phyloP scores from a whole-genome alignment of 192 early-diverging fungal species.

The Mortierella antarctica region DNA sequence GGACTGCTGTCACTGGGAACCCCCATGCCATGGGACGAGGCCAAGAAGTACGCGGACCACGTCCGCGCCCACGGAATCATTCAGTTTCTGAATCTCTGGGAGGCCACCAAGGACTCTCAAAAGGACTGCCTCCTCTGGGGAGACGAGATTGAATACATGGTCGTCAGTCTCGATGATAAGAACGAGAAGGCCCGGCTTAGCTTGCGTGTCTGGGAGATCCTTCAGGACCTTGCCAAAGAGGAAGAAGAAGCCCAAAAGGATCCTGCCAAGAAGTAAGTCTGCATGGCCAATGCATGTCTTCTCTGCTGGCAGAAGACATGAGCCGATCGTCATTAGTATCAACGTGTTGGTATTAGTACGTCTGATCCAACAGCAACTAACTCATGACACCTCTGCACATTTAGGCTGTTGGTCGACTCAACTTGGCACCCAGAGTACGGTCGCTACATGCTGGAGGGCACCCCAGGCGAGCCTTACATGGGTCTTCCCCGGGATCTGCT shows the following conservation, averaged over 20 bases:
- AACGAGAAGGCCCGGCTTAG: constrained; percentile 77
- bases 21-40: constrained; percentile 95
- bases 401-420: constrained; percentile 66
- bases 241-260: constrained; percentile 70
- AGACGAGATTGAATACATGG: constrained; percentile 98
- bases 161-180: constrained; percentile 83
- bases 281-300: too few species aligned
- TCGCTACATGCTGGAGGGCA: constrained; percentile 97
- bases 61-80: constrained; percentile 92
- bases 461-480: constrained; percentile 93
- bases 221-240: constrained; percentile 74
- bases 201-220: constrained; percentile 83
- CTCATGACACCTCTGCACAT: background rate
- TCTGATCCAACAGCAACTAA: background rate
- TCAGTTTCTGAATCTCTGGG: constrained; percentile 92
- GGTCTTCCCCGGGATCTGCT: constrained; percentile 82
- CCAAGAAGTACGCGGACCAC: constrained; percentile 83
- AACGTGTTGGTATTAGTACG: too few species aligned
- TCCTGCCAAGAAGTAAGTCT: constrained; percentile 59
- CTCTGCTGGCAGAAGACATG: background rate
- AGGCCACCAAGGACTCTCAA: constrained; percentile 80
- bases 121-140: constrained; percentile 93
- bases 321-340: background rate
- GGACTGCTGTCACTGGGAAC: constrained; percentile 95
- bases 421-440: constrained; percentile 98